Base-by-base conservation (phyloP, 805 yeast genomes). In the Starmera quercuum region DNA sequence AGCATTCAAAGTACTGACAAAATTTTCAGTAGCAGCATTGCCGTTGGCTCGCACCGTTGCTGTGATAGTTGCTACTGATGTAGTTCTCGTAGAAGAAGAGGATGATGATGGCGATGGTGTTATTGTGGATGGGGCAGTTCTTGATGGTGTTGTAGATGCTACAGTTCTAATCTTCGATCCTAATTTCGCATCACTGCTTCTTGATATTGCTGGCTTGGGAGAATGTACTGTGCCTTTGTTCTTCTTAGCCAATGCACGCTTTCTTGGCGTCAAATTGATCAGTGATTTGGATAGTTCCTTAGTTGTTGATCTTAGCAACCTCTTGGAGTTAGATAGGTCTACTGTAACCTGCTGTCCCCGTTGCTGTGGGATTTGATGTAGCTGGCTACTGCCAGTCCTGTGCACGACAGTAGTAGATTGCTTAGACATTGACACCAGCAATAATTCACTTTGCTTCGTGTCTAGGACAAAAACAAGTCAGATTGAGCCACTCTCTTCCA, bases 321-420 rank as follows among this genome's bases (percentile, higher is more conserved):
- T 45, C 20, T 51, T 42, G 4, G 47, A 34, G 13, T 41, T 43
- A 3, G 46, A 31, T 11, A 51, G 43, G 20, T 51, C 56, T 4
- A 51, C 38, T 6, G 39, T 28, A 7, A 41, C 47, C 7, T 3
- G 31, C 12, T 19, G 22, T 26, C 6, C 11, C 11, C 11, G 23
- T 21, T 21, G 23, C 11, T 21, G 23, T 21, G 23, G 23, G n/a
- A n/a, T n/a, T n/a, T n/a, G n/a, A n/a, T n/a, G n/a, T n/a, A n/a
- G n/a, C n/a, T n/a, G n/a, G n/a, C n/a, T n/a, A n/a, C n/a, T n/a
- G n/a, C n/a, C n/a, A n/a, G n/a, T n/a, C n/a, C n/a, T n/a, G n/a
- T n/a, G n/a, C n/a, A n/a, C n/a, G n/a, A n/a, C n/a, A n/a, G n/a
- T n/a, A n/a, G n/a, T n/a, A n/a, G n/a, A n/a, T n/a, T n/a, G n/a